Base-by-base conservation (phyloP, 2,329 filamentous ascomycete species). In the Botrytis tulipae region DNA sequence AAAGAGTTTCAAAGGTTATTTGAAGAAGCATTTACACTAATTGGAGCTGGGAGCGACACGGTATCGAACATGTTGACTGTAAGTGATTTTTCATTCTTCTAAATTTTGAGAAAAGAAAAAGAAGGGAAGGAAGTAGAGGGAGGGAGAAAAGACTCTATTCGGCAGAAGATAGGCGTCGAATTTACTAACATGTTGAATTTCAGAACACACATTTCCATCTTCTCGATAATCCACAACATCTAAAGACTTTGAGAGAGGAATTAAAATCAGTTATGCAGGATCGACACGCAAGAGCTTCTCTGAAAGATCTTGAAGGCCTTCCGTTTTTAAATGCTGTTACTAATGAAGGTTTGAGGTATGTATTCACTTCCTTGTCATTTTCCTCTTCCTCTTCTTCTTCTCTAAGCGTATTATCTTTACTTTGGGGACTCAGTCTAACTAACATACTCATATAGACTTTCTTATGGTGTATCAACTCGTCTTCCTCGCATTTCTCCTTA, bases 41-140 rank as follows among this genome's bases (percentile, higher is more conserved):
- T 78, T 72, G 77, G 74, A 32, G 77, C 77, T 25, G 77, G 77
- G 12, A 65, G 73, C 4, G 76, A 77, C 68, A 77, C 77, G 3
- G 74, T 73, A 3, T 75, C 76, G 10, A 74, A 74, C 57, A 61
- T 73, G 5, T 60, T 78, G 12, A 71, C 73, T 37, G 65, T 67
- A 22, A 37, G 46, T 29, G 10, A 3, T 35, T 22, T 16, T 16
- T 9, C 6, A 35, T 35, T 22, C 3, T 35, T 37, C 20, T 3
- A 14, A 10, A 22, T 60, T 25, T 60, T 0, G 18, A 12, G 29
- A 25, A 7, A 40, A 40, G 12, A 4, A 40, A 40, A 14, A 37
- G 12, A 40, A 6, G 4, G n/a, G 6, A 32, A 1, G 32, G 18
- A 1, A 44, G 44, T 35, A 60, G 5, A 12, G 12, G 3, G 8